Evolutionary conservation across 805 yeast species (phyloP).

Genomic region (Yarrowia bubula): DNA sequence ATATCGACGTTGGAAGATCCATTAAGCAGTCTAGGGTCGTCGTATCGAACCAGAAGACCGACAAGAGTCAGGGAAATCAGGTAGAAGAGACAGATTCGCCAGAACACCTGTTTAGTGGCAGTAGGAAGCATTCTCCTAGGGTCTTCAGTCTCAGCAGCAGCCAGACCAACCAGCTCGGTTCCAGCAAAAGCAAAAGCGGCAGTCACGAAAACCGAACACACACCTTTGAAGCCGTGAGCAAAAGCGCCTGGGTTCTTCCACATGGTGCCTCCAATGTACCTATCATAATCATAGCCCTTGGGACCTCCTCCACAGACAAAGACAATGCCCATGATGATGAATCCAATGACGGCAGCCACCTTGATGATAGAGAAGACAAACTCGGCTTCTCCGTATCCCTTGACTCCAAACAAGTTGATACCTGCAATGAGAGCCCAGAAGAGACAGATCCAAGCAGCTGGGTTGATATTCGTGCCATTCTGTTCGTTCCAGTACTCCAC

Average conservation of each 20-base stretch:
- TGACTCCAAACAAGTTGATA: slow-evolving; percentile 52
- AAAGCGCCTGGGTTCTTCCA: slow-evolving; percentile 70
- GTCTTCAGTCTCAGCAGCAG: slow-evolving; percentile 65
- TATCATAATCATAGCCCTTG: slow-evolving; percentile 36
- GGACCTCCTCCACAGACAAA: slow-evolving; percentile 60
- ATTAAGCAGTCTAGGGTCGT: slow-evolving; percentile 46
- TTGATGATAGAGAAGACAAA: slow-evolving; percentile 54
- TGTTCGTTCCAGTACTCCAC: slow-evolving; percentile 53
- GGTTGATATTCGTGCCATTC: slow-evolving; percentile 53
- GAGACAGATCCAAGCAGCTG: slow-evolving; percentile 54
- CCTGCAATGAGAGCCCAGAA: slow-evolving; percentile 49
- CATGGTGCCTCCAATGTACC: slow-evolving; percentile 51
- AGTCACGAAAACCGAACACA: slow-evolving; percentile 60
- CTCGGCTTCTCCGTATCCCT: slow-evolving; percentile 61
- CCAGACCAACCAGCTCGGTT: slow-evolving; percentile 62
- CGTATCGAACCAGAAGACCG: slow-evolving; percentile 64
- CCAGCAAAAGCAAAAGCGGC: slow-evolving; percentile 69
- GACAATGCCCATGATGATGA: slow-evolving; percentile 55
- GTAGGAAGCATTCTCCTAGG: slow-evolving; percentile 62
- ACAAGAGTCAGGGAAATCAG: slow-evolving; percentile 51
- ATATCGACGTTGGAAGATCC: slow-evolving; percentile 55
- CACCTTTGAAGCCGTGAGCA: slow-evolving; percentile 60
- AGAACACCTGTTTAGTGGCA: slow-evolving; percentile 71
- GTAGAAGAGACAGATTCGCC: slow-evolving; percentile 68
- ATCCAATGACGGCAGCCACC: slow-evolving; percentile 55